phyloP scores from a whole-genome alignment of 257 asterid species.

The Mitragyna speciosa region DNA sequence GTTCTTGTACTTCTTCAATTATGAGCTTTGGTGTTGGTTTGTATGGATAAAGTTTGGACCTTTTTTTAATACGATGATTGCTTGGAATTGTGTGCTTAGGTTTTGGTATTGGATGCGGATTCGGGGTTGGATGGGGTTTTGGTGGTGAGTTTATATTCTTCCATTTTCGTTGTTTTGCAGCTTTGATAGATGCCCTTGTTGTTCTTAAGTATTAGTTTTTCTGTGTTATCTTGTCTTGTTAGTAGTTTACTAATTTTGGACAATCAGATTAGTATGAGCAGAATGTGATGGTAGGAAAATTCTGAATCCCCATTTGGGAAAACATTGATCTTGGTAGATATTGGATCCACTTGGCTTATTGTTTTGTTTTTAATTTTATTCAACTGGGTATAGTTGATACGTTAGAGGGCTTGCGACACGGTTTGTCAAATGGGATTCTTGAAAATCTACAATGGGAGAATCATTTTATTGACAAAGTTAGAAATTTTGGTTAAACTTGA shows the following conservation, averaged over 20 bases:
- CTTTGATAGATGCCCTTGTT: background rate
- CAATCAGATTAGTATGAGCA: background rate
- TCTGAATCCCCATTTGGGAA: background rate
- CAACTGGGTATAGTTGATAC: too few relatives aligned
- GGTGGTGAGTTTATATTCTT: conserved; percentile 53
- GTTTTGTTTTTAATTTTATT: too few relatives aligned
- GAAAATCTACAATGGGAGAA: too few relatives aligned
- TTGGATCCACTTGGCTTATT: background rate
- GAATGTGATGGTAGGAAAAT: background rate
- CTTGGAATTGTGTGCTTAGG: conserved; percentile 43
- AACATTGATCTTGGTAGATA: background rate
- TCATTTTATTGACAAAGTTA: too few relatives aligned
- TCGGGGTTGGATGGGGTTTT: conserved; percentile 92
- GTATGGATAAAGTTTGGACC: too few relatives aligned
- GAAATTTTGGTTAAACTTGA: too few relatives aligned
- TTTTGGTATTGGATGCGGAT: conserved; percentile 84
- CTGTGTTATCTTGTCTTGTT: background rate
- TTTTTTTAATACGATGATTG: background rate
- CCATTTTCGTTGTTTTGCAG: background rate
- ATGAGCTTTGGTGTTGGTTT: background rate
- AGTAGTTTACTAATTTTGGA: background rate
- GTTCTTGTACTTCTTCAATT: background rate
- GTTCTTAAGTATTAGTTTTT: background rate
- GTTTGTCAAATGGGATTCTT: too few relatives aligned
- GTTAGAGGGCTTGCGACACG: too few relatives aligned